Percentiles rank a stretch among this genome's conserved stretches.
phyloP scores from a whole-genome alignment of 225 moss, liverwort and hornwort genomes.

The Marchantia paleacea region DNA sequence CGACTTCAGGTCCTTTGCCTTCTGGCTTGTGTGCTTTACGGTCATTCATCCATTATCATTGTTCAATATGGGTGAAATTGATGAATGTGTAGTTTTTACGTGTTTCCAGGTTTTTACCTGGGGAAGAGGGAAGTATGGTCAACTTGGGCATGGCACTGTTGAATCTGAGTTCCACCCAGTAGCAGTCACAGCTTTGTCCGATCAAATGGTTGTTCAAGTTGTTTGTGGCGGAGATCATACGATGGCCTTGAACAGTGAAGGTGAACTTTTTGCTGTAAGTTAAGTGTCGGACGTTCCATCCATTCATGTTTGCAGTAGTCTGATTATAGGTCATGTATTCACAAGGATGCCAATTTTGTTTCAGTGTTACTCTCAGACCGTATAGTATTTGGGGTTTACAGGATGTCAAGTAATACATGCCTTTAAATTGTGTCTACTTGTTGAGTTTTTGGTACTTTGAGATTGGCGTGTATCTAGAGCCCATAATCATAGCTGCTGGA shows the following conservation, averaged over 20 bases:
- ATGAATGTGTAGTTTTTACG: too few relatives aligned
- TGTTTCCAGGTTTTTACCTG: slow-evolving; percentile 62
- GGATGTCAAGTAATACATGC: background rate
- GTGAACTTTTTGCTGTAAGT: slow-evolving; percentile 67
- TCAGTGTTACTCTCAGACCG: background rate
- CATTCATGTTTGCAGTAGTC: background rate
- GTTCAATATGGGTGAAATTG: too few relatives aligned
- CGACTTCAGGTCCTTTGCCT: background rate
- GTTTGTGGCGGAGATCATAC: slow-evolving; percentile 80
- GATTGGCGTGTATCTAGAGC: background rate
- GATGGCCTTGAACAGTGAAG: slow-evolving; percentile 52
- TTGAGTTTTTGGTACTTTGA: background rate
- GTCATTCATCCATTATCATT: too few relatives aligned
- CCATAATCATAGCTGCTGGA: background rate
- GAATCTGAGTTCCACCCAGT: slow-evolving; percentile 42
- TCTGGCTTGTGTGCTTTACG: too few relatives aligned
- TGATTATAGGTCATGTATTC: background rate
- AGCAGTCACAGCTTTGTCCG: slow-evolving; percentile 53
- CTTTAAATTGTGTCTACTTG: background rate
- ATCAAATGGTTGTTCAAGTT: slow-evolving; percentile 56
- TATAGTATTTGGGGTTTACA: background rate
- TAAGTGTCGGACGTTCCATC: slow-evolving; percentile 8
- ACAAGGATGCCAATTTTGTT: background rate
- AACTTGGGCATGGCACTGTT: slow-evolving; percentile 64
- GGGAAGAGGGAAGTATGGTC: slow-evolving; percentile 82